Base-by-base conservation (phyloP, 768 basidiomycete genomes). In the Kwoniella dendrophila region DNA sequence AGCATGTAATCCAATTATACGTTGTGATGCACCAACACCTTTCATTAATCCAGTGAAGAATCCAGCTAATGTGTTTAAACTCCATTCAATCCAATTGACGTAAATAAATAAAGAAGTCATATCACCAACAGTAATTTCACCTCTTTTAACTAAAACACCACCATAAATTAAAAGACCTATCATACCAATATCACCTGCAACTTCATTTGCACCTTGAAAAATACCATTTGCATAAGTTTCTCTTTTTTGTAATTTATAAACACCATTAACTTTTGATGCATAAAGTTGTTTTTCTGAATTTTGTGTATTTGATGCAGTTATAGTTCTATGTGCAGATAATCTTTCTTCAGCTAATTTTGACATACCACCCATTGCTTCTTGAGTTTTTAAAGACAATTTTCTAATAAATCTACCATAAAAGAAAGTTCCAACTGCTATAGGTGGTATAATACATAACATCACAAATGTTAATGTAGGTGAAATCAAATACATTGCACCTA, bases 311-410 rank as follows among this genome's bases (percentile, higher is more conserved):
- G 85, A 94, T 0, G 92, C 89, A 68, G 97, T 93, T 38, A 75
- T 68, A 0, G 74, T 75, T 22, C 74, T 53, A 55, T 75, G 74
- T 12, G 74, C 74, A 0, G 72, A 73, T 4, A 98, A 84, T 1
- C 92, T 85, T 73, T 98, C 94, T 63, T 90, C 87, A 2, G 93
- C 92, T 14, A 90, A 85, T 83, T 89, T 92, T 33, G 90, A 89
- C 92, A 94, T 92, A 59, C 92, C 91, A 59, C 93, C 93, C 63
- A 95, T 84, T 0, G 93, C 91, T 72, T 92, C 92, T 78, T 98
- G 94, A 8, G 94, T 93, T 71, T 86, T 82, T 69, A 90, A 90
- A 6, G 92, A 91, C 1, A 98, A 84, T 62, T 86, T 88, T 77
- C 92, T 94, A 63, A 98, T 81, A 79, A 94, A 98, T 8, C 64